These are phyloP conservation scores for Dryas alaskensis DNA, from an alignment of 306 rosid genomes.

Conservation along the genomic window DNA sequence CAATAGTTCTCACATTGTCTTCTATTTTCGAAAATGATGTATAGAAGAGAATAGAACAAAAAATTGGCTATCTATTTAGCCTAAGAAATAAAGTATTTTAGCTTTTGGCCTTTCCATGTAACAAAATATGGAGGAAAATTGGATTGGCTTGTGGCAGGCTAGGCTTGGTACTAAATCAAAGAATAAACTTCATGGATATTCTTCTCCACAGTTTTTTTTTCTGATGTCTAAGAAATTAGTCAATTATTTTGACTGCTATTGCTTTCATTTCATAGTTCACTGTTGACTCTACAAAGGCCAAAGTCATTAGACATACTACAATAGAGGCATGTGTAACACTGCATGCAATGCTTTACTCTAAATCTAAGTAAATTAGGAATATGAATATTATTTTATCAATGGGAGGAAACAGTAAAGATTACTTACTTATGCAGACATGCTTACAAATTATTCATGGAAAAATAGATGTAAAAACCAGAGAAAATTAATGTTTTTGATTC, in stretches of 20 bases:
- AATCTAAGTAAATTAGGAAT: background rate
- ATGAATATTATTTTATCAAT: background rate
- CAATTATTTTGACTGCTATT: background rate
- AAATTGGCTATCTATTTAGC: background rate
- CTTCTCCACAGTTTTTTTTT: background rate
- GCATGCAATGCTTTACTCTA: background rate
- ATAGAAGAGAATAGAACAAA: background rate
- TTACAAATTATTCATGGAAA: background rate
- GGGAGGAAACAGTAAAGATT: background rate
- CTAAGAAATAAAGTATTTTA: background rate
- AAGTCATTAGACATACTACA: background rate
- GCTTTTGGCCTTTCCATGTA: slow-evolving; percentile 1
- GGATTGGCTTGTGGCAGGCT: background rate
- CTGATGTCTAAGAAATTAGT: background rate
- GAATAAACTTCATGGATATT: background rate
- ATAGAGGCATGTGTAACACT: background rate
- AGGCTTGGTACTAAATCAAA: background rate
- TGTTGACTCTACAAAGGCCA: background rate
- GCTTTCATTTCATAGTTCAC: background rate
- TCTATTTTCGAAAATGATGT: background rate
- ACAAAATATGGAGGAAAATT: background rate
- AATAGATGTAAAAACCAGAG: slow-evolving; percentile 1
- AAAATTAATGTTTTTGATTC: background rate
- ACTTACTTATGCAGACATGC: background rate
- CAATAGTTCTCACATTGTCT: background rate